Conservation (phyloP, 2,329 filamentous ascomycete genomes). For the Ophiostoma novo-ulmi region DNA sequence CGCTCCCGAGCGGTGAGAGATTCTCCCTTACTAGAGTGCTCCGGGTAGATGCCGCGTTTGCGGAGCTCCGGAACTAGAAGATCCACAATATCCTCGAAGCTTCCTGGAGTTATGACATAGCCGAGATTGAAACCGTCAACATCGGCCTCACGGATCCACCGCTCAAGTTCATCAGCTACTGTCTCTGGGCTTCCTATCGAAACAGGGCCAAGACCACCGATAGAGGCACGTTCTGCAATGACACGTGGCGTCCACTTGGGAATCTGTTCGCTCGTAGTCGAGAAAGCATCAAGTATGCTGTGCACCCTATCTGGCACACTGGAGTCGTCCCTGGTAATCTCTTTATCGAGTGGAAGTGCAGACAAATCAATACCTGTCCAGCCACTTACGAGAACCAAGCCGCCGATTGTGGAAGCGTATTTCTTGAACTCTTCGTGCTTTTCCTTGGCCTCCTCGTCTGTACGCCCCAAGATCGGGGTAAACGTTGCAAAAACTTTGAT, state of each 20-base stretch:
- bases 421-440: conserved; percentile 26
- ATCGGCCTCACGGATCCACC: conserved; percentile 63
- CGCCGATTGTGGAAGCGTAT: conserved; percentile 27
- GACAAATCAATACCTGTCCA: conserved; percentile 30
- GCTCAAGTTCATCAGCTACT: conserved; percentile 63
- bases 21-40: conserved; percentile 25
- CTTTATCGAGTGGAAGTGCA: conserved; percentile 28
- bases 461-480: conserved; percentile 26
- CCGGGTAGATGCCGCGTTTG: conserved; percentile 44
- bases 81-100: conserved; percentile 61
- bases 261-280: neutral
- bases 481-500: conserved; percentile 28
- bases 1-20: conserved; percentile 54
- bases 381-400: conserved; percentile 25
- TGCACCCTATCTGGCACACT: conserved; percentile 16
- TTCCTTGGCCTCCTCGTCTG: conserved; percentile 27
- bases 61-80: conserved; percentile 59
- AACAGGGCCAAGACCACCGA: conserved; percentile 28
- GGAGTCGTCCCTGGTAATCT: conserved; percentile 21
- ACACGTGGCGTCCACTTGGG: conserved; percentile 23
- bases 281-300: conserved; percentile 13
- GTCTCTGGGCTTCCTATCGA: conserved; percentile 60
- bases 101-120: conserved; percentile 43
- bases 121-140: conserved; percentile 71
- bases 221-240: conserved; percentile 26